phyloP scores from a whole-genome alignment of 1,139 yeast species.

The Diutina catenulata region DNA sequence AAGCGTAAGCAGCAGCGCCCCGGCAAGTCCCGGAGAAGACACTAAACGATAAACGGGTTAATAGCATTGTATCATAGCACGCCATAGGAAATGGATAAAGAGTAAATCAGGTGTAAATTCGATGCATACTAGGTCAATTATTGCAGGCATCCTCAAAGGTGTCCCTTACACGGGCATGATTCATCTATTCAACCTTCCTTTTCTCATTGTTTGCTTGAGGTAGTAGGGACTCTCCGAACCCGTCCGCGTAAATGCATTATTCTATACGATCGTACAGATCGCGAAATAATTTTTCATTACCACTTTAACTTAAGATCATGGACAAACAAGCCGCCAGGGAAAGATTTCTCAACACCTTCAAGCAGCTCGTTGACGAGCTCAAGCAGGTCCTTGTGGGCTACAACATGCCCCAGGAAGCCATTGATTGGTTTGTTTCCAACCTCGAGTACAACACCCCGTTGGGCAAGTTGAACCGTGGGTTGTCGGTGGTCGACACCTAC shows the following conservation, averaged over 20 bases:
- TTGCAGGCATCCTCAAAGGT: no score
- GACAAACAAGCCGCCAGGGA: conserved; percentile 33
- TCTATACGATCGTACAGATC: background rate
- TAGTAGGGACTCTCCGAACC: no score
- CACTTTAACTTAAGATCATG: conserved; percentile 13
- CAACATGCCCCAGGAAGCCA: conserved; percentile 80
- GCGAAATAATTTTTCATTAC: no score
- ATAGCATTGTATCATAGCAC: background rate
- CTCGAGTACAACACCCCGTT: conserved; percentile 88
- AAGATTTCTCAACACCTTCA: conserved; percentile 66
- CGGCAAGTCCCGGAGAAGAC: conserved; percentile 5
- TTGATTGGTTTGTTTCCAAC: conserved; percentile 70
- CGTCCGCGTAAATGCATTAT: no score
- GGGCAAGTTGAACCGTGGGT: conserved; percentile 93
- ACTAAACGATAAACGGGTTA: no score
- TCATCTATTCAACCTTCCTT: no score
- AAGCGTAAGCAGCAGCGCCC: conserved; percentile 1
- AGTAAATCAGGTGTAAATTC: background rate
- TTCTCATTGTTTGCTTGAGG: no score
- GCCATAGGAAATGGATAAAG: background rate
- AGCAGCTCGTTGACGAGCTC: conserved; percentile 68
- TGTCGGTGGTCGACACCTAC: conserved; percentile 90
- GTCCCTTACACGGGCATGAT: no score
- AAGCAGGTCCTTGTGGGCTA: conserved; percentile 49
- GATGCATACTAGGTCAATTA: no score